phyloP scores from a whole-genome alignment of 2,329 filamentous ascomycete species.

The Didymella segeticola region DNA sequence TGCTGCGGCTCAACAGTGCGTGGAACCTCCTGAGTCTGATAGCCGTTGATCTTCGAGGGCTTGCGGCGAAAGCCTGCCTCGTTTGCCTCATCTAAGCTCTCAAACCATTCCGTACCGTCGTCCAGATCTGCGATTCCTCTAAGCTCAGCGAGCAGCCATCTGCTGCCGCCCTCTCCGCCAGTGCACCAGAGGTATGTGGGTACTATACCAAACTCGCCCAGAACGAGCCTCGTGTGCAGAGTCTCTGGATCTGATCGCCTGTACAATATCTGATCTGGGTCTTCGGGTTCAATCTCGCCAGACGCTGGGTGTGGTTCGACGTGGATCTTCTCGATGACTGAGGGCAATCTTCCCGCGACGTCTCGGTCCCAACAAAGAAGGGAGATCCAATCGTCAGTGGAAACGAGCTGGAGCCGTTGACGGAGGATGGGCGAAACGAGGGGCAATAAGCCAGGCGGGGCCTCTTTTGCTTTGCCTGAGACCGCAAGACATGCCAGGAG shows the following conservation, averaged over 20 bases:
- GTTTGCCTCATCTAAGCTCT: slow-evolving; percentile 67
- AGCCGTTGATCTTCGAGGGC: slow-evolving; percentile 28
- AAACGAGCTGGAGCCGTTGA: slow-evolving; percentile 68
- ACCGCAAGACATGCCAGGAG: slow-evolving; percentile 69
- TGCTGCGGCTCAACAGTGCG: slow-evolving; percentile 24
- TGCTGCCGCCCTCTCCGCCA: slow-evolving; percentile 67
- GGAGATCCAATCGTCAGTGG: slow-evolving; percentile 72
- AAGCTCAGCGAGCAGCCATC: slow-evolving; percentile 77
- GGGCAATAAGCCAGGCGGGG: slow-evolving; percentile 66
- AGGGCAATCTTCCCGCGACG: slow-evolving; percentile 64
- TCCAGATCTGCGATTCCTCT: slow-evolving; percentile 62
- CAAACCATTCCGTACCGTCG: slow-evolving; percentile 65
- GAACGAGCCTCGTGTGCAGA: slow-evolving; percentile 69
- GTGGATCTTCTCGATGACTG: slow-evolving; percentile 66
- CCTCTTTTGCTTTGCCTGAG: slow-evolving; percentile 64
- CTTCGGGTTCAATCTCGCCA: slow-evolving; percentile 78
- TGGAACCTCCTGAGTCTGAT: slow-evolving; percentile 13
- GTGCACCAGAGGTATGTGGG: slow-evolving; percentile 75
- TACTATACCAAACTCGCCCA: slow-evolving; percentile 67
- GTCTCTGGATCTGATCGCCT: slow-evolving; percentile 77
- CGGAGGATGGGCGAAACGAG: slow-evolving; percentile 69
- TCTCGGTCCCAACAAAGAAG: slow-evolving; percentile 72
- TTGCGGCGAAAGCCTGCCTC: slow-evolving; percentile 50
- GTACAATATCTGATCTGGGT: slow-evolving; percentile 68
- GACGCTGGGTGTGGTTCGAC: slow-evolving; percentile 83